A percentile compares a stretch with the other conserved stretches of the same genome.
These are phyloP conservation scores for Capsicum pubescens DNA, from an alignment of 257 asterid genomes.

Conservation along the genomic window DNA sequence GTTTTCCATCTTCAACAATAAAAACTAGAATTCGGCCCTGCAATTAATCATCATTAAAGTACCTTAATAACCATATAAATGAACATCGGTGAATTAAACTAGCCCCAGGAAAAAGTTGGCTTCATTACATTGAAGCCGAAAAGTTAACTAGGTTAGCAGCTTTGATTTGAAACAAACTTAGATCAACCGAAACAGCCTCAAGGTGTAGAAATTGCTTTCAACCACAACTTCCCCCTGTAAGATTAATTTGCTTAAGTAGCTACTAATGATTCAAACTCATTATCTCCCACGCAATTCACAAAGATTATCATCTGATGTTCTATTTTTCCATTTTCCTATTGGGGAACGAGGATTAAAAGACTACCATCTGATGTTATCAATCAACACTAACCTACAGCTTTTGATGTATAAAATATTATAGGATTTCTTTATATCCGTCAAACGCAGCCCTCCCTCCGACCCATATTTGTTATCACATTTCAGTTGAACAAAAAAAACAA, in stretches of 20 bases:
- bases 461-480: constrained; percentile 5
- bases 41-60: constrained; percentile 29
- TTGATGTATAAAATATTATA: not conserved
- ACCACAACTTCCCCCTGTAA: not conserved
- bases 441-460: not conserved
- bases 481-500: constrained; percentile 7
- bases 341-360: not conserved
- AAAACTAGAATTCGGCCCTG: constrained; percentile 96
- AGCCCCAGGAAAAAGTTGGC: not conserved
- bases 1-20: constrained; percentile 96
- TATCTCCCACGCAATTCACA: not conserved
- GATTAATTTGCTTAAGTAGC: not conserved
- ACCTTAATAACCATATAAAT: constrained; percentile 13
- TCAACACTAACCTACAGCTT: not conserved
- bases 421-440: not conserved
- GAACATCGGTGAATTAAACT: constrained; percentile 18
- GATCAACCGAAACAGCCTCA: not conserved
- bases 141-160: not conserved
- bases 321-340: not conserved
- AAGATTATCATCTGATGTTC: constrained; percentile 19
- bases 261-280: not conserved
- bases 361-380: not conserved
- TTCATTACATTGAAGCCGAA: not conserved
- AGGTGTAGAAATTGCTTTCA: constrained; percentile 10
- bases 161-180: constrained; percentile 13